phyloP scores from a whole-genome alignment of 176 grass and related monocot genomes.

The Musa troglodytarum region DNA sequence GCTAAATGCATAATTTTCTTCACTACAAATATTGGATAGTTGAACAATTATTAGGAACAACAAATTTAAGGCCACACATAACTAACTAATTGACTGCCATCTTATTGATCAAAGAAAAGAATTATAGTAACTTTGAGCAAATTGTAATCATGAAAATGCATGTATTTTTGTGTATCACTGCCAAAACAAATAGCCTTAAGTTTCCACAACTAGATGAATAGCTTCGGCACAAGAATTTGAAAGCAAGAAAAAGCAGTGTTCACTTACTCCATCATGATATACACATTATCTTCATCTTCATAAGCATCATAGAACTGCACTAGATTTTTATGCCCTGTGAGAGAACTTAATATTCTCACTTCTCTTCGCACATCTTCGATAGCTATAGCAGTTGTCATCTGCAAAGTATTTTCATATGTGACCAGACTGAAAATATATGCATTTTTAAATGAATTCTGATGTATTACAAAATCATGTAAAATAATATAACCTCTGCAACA shows the following conservation, averaged over 20 bases:
- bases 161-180: not conserved
- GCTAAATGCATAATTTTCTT: not conserved
- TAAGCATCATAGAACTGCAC: conserved; percentile 95
- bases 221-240: not conserved
- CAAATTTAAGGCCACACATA: not conserved
- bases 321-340: conserved; percentile 83
- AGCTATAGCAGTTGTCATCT: conserved; percentile 99
- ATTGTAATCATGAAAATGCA: not conserved
- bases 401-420: conserved; percentile 22
- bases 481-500: not conserved
- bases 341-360: conserved; percentile 96
- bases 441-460: not conserved
- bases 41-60: not conserved
- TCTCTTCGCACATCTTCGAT: conserved; percentile 99
- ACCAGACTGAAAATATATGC: not conserved
- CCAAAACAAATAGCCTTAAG: not conserved
- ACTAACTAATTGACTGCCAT: not conserved
- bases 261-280: conserved; percentile 99
- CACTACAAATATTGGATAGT: not conserved
- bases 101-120: not conserved
- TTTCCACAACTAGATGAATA: not conserved
- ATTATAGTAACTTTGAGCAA: not conserved
- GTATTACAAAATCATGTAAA: not conserved
- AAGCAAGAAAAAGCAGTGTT: not conserved
- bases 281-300: conserved; percentile 98